Base-by-base conservation (phyloP, 108 stramenopile species). In the Craspedostauros australis region DNA sequence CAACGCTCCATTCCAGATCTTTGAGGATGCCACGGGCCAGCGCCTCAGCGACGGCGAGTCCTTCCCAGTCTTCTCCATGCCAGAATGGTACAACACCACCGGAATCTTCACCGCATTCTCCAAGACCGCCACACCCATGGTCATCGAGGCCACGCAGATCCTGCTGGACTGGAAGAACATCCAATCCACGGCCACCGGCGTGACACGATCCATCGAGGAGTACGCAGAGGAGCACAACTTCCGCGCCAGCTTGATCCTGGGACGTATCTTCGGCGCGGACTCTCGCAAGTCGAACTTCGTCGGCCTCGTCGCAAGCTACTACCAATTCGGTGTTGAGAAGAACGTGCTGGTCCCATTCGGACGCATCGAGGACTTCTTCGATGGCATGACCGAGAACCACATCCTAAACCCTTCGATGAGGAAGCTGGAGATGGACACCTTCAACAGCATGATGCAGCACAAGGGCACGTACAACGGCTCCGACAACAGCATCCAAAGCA, bases 21-120 rank as follows among this genome's bases (percentile, higher is more conserved):
- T 54, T 27, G 56, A 50, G n/a, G 51, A 52, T 16, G 38, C 56
- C 5, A 48, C 60, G 41, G 57, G 50, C 20, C 21, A 39, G 18
- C 11, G 18, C 2, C 20, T 42, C 14, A 37, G 38, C 19, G 65
- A 54, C 23, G 45, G 46, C 11, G 66, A 68, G 16, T 68, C 66
- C 12, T 59, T 68, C 22, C 66, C 66, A 18, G 66, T 68, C 24
- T 68, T 68, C 46, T 42, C 49, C 20, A 22, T 68, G 2, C 66
- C 57, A 1, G 57, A 60, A 50, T 68, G 66, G 66, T n/a, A 37
- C 19, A 46, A 68, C 14, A 31, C 34, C 4, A 57, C 52, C 14
- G 58, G 57, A 3, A 46, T 68, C 8, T 68, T 54, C 33, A 38
- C 66, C 16, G 56, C 45, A 7, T 60, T 54, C 31, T 57, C 56